These are phyloP conservation scores for Suillus spraguei DNA, from an alignment of 768 basidiomycete species.

Conservation along the genomic window DNA sequence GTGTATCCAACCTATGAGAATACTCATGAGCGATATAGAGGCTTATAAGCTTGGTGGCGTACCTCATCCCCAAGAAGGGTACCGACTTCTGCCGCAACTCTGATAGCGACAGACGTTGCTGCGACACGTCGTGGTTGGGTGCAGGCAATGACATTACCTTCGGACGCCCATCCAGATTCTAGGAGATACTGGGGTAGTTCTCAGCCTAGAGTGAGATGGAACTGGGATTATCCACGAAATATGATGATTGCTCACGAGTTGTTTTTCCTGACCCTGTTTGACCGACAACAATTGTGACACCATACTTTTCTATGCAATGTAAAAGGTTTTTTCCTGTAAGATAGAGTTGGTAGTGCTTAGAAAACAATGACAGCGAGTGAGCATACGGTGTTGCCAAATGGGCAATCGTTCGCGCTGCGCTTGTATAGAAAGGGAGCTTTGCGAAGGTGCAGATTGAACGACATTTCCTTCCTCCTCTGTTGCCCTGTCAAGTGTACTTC, in stretches of 20 bases:
- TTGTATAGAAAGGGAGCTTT: slow-evolving; percentile 62
- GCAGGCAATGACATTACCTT: slow-evolving; percentile 86
- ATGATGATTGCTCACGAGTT: slow-evolving; percentile 66
- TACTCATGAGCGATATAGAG: slow-evolving; percentile 25
- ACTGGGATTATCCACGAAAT: slow-evolving; percentile 1
- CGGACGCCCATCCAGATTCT: slow-evolving; percentile 89
- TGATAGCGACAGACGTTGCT: slow-evolving; percentile 89
- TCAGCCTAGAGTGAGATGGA: slow-evolving; percentile 34
- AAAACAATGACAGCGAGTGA: background rate
- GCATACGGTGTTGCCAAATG: slow-evolving; percentile 86
- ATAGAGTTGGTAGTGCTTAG: slow-evolving; percentile 4
- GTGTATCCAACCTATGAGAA: slow-evolving; percentile 86
- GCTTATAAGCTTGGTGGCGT: background rate
- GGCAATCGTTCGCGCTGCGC: slow-evolving; percentile 82
- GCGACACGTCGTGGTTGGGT: slow-evolving; percentile 94
- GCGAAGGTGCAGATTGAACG: slow-evolving; percentile 62
- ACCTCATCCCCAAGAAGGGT: slow-evolving; percentile 88
- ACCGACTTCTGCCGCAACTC: slow-evolving; percentile 94
- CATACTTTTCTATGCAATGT: slow-evolving; percentile 81
- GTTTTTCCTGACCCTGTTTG: slow-evolving; percentile 98
- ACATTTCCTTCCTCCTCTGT: slow-evolving; percentile 75
- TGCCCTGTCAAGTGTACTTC: slow-evolving; percentile 84
- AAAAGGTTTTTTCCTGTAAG: slow-evolving; percentile 72
- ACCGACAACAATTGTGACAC: slow-evolving; percentile 86
- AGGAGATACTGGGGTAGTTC: slow-evolving; percentile 95